Evolutionary conservation across 2,329 filamentous ascomycete species (phyloP).

Genomic region (Stachybotrys elegans): DNA sequence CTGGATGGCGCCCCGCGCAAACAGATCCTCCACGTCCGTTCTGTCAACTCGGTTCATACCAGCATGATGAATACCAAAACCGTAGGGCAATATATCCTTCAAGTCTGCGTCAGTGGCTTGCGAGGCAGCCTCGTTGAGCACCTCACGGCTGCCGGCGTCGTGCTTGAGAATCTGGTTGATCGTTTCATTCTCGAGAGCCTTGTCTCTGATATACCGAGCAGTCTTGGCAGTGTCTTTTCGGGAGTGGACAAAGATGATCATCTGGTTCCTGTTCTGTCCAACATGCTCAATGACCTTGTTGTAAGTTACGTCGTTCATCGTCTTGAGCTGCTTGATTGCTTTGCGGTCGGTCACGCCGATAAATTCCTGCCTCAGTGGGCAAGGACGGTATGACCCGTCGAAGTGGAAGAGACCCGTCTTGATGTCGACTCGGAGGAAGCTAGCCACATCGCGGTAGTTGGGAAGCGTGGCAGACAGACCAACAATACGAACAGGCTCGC

Average conservation of each 20-base stretch:
- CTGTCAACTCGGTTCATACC: constrained; percentile 96
- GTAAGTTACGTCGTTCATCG: constrained; percentile 99
- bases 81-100: constrained; percentile 92
- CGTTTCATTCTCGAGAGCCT: constrained; percentile 93
- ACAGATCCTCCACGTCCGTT: constrained; percentile 91
- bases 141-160: constrained; percentile 86
- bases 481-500: constrained; percentile 85
- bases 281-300: constrained; percentile 96
- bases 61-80: constrained; percentile 97
- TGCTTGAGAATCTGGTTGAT: constrained; percentile 93
- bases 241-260: constrained; percentile 98
- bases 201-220: constrained; percentile 91
- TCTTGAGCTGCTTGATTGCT: constrained; percentile 97
- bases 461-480: constrained; percentile 93
- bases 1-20: constrained; percentile 84
- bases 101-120: constrained; percentile 79
- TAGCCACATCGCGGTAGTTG: constrained; percentile 94
- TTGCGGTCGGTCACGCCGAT: constrained; percentile 97
- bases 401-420: constrained; percentile 91
- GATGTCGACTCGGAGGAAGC: constrained; percentile 85
- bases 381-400: constrained; percentile 88
- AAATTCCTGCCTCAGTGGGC: constrained; percentile 92
- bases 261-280: constrained; percentile 87
- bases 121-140: constrained; percentile 78
- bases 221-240: constrained; percentile 98